These are phyloP conservation scores for Penicillium paneum DNA, from an alignment of 2,329 filamentous ascomycete genomes.

Conservation along the genomic window DNA sequence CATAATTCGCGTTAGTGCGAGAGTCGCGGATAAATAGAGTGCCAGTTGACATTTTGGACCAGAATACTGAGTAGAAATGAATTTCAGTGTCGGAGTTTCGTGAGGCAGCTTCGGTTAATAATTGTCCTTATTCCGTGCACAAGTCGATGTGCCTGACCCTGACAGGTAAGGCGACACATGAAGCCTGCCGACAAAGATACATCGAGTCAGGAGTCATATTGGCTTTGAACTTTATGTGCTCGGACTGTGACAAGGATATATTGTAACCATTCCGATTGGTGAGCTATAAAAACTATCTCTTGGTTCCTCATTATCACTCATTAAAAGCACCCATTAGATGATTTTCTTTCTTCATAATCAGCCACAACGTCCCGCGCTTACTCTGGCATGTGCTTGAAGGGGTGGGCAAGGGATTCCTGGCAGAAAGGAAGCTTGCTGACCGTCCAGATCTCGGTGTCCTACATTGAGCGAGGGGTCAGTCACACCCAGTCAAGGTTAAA, in stretches of 20 bases:
- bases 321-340: background rate
- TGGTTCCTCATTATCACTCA: slow-evolving; percentile 1
- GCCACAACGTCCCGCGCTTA: slow-evolving; percentile 30
- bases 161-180: no score
- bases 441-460: slow-evolving; percentile 67
- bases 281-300: background rate
- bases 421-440: slow-evolving; percentile 67
- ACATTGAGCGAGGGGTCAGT: background rate
- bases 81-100: background rate
- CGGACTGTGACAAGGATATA: background rate
- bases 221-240: background rate
- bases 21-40: slow-evolving; percentile 27
- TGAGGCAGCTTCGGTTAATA: background rate
- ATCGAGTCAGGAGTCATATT: background rate
- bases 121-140: no score
- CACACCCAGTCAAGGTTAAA: background rate
- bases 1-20: slow-evolving; percentile 27
- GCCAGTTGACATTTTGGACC: slow-evolving; percentile 11
- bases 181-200: background rate
- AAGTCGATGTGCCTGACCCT: no score
- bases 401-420: slow-evolving; percentile 61
- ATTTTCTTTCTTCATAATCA: background rate
- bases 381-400: slow-evolving; percentile 63
- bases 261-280: background rate
- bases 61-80: background rate